Base-by-base conservation (phyloP, 495 filamentous ascomycete species). In the Ramalina intermedia region DNA sequence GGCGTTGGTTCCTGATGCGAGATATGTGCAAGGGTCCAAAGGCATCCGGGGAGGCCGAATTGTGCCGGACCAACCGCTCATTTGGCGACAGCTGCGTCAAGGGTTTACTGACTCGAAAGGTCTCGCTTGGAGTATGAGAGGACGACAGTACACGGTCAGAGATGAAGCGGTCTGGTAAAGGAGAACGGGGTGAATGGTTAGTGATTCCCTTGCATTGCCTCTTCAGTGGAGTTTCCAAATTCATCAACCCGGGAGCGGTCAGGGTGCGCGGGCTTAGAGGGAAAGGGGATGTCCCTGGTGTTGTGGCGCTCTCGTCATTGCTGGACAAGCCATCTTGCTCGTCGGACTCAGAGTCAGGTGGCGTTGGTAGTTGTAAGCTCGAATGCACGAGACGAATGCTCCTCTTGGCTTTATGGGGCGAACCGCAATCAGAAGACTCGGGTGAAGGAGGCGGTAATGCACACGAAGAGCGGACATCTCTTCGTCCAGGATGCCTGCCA, bases 81-180 rank as follows among this genome's bases (percentile, higher is more conserved):
- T 67, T 63, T 13, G 66, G 55, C 0, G 76, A 76, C 35, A 94
- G 63, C 46, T 77, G 69, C 23, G 75, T 63, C 2, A 76, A 66
- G 40, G 67, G 61, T 62, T 85, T 89, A 58, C 70, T 75, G n/a
- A 81, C 60, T 50, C 70, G 79, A 57, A 80, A 88, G 23, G 68
- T 72, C 23, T 81, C 75, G 16, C 66, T 64, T 18, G 68, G 52
- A 9, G 63, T 58, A 23, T 69, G 62, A 7, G 44, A 16, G 6
- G 44, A 33, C 8, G 44, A 26, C 16, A 66, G 67, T 17, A 62
- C 60, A 38, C 81, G 74, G 21, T 59, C 58, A 24, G 83, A 74
- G 21, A 89, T 78, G 58, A 87, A 93, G 21, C 85, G 74, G 58
- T 93, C 86, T 6, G 72, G 76, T 29, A 63, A 64, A 37, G 53